Evolutionary conservation across 2,329 filamentous ascomycete genomes (phyloP).

Genomic region (Westerdykella aurantiaca): DNA sequence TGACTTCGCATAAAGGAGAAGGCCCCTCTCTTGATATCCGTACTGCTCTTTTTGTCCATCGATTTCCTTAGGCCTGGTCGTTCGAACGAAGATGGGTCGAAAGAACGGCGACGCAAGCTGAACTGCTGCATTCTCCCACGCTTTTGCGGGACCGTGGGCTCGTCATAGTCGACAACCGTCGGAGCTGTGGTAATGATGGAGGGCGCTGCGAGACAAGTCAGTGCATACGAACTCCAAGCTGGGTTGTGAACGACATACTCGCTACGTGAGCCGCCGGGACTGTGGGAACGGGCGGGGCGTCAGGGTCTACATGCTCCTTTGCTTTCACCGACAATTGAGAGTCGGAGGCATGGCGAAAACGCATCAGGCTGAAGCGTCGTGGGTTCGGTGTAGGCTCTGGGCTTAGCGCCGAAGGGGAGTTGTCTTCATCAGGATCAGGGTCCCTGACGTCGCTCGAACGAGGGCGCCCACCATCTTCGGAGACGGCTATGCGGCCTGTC

Average conservation of each 20-base stretch:
- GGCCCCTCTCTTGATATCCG: slow-evolving; percentile 19
- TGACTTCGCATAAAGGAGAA: slow-evolving; percentile 26
- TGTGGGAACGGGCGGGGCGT: slow-evolving; percentile 42
- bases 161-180: slow-evolving; percentile 48
- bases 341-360: slow-evolving; percentile 88
- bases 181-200: slow-evolving; percentile 89
- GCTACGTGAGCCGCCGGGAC: slow-evolving; percentile 28
- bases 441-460: slow-evolving; percentile 17
- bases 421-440: slow-evolving; percentile 15
- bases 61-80: slow-evolving; percentile 31
- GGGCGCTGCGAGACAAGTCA: slow-evolving; percentile 41
- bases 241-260: slow-evolving; percentile 11
- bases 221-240: slow-evolving; percentile 9
- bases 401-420: slow-evolving; percentile 26
- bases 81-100: slow-evolving; percentile 30
- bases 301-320: slow-evolving; percentile 61
- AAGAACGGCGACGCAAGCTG: slow-evolving; percentile 31
- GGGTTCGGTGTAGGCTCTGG: slow-evolving; percentile 36
- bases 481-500: slow-evolving; percentile 22
- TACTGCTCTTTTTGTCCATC: slow-evolving; percentile 30
- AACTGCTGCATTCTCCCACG: slow-evolving; percentile 34
- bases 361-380: slow-evolving; percentile 62
- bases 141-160: slow-evolving; percentile 19
- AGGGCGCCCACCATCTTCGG: slow-evolving; percentile 32
- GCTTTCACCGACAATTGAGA: slow-evolving; percentile 74